A percentile compares a stretch with the other conserved stretches of the same genome.
Evolutionary conservation across 1,284 basidiomycete genomes (phyloP).

Genomic region (Rhodofomes roseus): DNA sequence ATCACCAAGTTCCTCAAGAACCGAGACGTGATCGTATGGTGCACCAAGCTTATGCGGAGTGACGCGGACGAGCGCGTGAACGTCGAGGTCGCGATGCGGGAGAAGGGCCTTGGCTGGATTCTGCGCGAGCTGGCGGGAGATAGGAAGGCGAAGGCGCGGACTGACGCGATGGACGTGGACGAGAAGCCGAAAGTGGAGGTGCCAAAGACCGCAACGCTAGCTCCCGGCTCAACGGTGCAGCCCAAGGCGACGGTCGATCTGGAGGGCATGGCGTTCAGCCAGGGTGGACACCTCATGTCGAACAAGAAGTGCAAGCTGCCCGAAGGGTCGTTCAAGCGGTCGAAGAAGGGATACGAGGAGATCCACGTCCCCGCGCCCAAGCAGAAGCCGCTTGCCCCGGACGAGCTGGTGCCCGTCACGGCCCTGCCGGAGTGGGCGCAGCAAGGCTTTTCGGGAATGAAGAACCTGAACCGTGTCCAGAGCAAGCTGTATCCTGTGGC

Average conservation of each 20-base stretch:
- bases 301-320: constrained; percentile 98
- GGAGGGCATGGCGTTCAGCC: constrained; percentile 92
- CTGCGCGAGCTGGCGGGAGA: constrained; percentile 84
- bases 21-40: constrained; percentile 96
- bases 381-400: constrained; percentile 63
- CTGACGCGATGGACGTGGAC: constrained; percentile 80
- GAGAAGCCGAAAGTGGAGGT: constrained; percentile 48
- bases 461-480: constrained; percentile 91
- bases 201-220: constrained; percentile 85
- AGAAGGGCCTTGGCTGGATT: constrained; percentile 97
- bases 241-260: constrained; percentile 89
- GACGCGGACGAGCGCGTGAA: constrained; percentile 91
- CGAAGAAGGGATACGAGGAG: constrained; percentile 97
- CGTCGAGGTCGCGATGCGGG: constrained; percentile 97
- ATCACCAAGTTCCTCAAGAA: constrained; percentile 94
- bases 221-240: constrained; percentile 83
- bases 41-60: constrained; percentile 91
- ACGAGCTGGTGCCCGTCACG: constrained; percentile 75
- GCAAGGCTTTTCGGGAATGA: constrained; percentile 76
- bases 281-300: constrained; percentile 96
- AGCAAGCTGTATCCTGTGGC: constrained; percentile 91
- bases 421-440: constrained; percentile 86
- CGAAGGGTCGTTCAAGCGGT: constrained; percentile 96
- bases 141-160: constrained; percentile 53
- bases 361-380: constrained; percentile 97